A percentile compares a stretch with the other conserved stretches of the same genome.
Evolutionary conservation across 129 eudicot species (phyloP).

Genomic region (Centaurea solstitialis): DNA sequence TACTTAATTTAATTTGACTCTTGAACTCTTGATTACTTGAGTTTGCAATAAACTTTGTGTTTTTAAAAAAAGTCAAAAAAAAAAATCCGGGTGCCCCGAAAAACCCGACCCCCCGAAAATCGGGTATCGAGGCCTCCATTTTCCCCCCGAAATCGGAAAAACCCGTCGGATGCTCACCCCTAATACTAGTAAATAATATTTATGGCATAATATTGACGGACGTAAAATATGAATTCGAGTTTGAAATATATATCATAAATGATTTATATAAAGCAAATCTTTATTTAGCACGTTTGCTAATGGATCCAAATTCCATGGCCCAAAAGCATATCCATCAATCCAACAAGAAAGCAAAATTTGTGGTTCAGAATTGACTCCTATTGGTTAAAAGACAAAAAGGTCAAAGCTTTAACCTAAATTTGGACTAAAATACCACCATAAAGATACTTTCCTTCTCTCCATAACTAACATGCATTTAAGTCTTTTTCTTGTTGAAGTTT

Average conservation of each 20-base stretch:
- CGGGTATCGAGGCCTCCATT: no score
- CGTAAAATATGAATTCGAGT: background rate
- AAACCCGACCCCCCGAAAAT: no score
- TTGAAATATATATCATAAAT: background rate
- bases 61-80: no score
- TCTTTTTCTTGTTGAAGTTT: background rate
- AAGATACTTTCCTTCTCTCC: background rate
- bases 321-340: slow-evolving; percentile 17
- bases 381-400: background rate
- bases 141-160: no score
- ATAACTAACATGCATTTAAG: background rate
- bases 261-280: background rate
- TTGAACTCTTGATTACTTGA: no score
- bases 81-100: no score
- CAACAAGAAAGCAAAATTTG: background rate
- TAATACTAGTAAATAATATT: no score
- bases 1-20: no score
- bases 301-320: slow-evolving; percentile 7
- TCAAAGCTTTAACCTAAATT: background rate
- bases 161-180: no score
- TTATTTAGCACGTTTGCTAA: background rate
- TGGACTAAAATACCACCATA: background rate
- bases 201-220: background rate
- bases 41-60: no score
- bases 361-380: background rate